phyloP scores from a whole-genome alignment of 2,329 filamentous ascomycete genomes.

The Ophiostoma perfectum region DNA sequence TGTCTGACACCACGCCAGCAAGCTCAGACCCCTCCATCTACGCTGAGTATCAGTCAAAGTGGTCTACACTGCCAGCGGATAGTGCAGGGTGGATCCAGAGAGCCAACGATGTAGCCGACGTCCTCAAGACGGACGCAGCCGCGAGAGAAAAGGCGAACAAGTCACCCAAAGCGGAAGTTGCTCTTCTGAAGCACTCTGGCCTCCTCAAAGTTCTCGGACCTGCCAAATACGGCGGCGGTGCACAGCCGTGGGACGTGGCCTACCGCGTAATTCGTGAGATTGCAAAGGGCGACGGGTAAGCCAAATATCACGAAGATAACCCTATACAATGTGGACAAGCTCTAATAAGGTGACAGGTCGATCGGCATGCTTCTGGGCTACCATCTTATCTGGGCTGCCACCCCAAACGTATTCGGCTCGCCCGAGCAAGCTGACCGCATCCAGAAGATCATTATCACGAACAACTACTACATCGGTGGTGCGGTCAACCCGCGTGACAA shows the following conservation, averaged over 20 bases:
- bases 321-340: not conserved
- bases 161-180: slow-evolving; percentile 38
- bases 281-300: slow-evolving; percentile 56
- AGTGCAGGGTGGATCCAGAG: slow-evolving; percentile 37
- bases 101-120: slow-evolving; percentile 36
- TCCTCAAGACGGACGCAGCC: slow-evolving; percentile 35
- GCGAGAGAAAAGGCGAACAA: slow-evolving; percentile 38
- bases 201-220: slow-evolving; percentile 38
- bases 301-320: not conserved
- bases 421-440: slow-evolving; percentile 53
- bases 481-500: slow-evolving; percentile 61
- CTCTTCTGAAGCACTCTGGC: slow-evolving; percentile 39
- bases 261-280: slow-evolving; percentile 58
- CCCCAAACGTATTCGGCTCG: slow-evolving; percentile 55
- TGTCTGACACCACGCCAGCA: not conserved
- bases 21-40: slow-evolving; percentile 38
- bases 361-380: slow-evolving; percentile 62
- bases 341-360: slow-evolving; percentile 27
- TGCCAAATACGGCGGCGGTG: slow-evolving; percentile 41
- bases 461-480: slow-evolving; percentile 62
- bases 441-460: slow-evolving; percentile 53
- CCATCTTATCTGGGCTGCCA: slow-evolving; percentile 59
- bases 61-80: slow-evolving; percentile 34
- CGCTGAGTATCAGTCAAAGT: slow-evolving; percentile 35
- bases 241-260: slow-evolving; percentile 44